These are phyloP conservation scores for Tagetes patula DNA, from an alignment of 129 eudicot genomes.

Conservation along the genomic window DNA sequence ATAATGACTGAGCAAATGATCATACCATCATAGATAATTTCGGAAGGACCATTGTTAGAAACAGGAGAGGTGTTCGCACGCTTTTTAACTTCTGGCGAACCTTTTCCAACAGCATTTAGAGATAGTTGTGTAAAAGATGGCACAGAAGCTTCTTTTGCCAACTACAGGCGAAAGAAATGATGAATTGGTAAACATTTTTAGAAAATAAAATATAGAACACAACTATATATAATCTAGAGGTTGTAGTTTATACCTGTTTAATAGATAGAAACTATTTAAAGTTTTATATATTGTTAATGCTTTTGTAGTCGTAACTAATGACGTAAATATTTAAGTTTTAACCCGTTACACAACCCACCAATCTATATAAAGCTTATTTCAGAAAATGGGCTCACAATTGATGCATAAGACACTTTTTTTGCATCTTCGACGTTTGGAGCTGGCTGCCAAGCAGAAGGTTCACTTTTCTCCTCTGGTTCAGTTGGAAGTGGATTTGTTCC, in stretches of 20 bases:
- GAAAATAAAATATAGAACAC: not conserved
- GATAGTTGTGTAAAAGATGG: slow-evolving; percentile 17
- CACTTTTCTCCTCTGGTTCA: slow-evolving; percentile 25
- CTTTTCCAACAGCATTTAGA: slow-evolving; percentile 19
- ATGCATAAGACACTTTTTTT: slow-evolving; percentile 38
- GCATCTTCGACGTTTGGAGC: slow-evolving; percentile 24
- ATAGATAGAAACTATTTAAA: not conserved
- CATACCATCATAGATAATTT: slow-evolving; percentile 22
- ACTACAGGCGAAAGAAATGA: slow-evolving; percentile 19
- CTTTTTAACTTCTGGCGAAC: not conserved
- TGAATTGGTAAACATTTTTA: not conserved
- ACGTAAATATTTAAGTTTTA: not conserved
- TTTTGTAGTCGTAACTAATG: not conserved
- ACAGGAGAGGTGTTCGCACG: not conserved
- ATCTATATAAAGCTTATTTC: not conserved
- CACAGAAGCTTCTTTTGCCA: slow-evolving; percentile 36
- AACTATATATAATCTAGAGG: not conserved
- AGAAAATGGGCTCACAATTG: slow-evolving; percentile 36
- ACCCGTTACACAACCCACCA: not conserved
- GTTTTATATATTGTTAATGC: not conserved
- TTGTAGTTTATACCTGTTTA: not conserved
- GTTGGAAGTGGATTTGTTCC: slow-evolving; percentile 17
- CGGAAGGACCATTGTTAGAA: slow-evolving; percentile 19
- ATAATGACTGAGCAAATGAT: slow-evolving; percentile 9
- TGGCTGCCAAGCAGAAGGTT: slow-evolving; percentile 12